Evolutionary conservation across 192 early-diverging fungal species (phyloP).

Genomic region (Mortierella hygrophila): DNA sequence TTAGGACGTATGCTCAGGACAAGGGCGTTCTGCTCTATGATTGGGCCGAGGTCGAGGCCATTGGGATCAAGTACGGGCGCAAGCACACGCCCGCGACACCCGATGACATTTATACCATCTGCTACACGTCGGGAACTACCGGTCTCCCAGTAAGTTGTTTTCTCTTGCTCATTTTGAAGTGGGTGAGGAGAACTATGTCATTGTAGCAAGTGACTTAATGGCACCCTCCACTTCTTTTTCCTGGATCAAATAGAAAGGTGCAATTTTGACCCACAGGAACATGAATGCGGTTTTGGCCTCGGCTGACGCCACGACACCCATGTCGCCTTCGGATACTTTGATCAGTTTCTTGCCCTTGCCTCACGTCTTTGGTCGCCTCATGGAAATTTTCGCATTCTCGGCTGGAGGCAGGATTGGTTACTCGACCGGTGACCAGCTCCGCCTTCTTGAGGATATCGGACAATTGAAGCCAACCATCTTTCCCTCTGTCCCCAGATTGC

Average conservation of each 20-base stretch:
- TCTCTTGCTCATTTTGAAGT: not conserved
- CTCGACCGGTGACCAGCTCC: slow-evolving; percentile 77
- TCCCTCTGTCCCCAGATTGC: slow-evolving; percentile 86
- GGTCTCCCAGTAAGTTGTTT: slow-evolving; percentile 77
- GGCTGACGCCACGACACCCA: slow-evolving; percentile 19
- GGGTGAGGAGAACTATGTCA: not conserved
- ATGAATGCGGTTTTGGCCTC: slow-evolving; percentile 63
- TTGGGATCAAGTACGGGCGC: slow-evolving; percentile 69
- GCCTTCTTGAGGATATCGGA: slow-evolving; percentile 84
- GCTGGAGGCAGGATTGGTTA: slow-evolving; percentile 82
- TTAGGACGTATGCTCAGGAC: slow-evolving; percentile 76
- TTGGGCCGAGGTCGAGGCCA: slow-evolving; percentile 67
- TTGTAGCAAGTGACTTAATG: not conserved
- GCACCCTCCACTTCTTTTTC: not conserved
- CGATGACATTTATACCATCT: slow-evolving; percentile 77
- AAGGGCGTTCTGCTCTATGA: slow-evolving; percentile 71
- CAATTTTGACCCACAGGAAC: slow-evolving; percentile 84
- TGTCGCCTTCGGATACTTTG: slow-evolving; percentile 5
- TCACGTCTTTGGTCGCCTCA: slow-evolving; percentile 87
- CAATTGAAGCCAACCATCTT: slow-evolving; percentile 89
- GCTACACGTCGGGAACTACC: slow-evolving; percentile 91
- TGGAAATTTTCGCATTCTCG: slow-evolving; percentile 62
- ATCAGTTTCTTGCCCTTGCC: slow-evolving; percentile 88
- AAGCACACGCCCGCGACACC: slow-evolving; percentile 70
- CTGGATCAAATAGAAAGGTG: slow-evolving; percentile 57